Evolutionary conservation across 148 eudicot genomes (phyloP), one percentile per base, ranked within the genome.

Genomic region (Spergularia marina): DNA sequence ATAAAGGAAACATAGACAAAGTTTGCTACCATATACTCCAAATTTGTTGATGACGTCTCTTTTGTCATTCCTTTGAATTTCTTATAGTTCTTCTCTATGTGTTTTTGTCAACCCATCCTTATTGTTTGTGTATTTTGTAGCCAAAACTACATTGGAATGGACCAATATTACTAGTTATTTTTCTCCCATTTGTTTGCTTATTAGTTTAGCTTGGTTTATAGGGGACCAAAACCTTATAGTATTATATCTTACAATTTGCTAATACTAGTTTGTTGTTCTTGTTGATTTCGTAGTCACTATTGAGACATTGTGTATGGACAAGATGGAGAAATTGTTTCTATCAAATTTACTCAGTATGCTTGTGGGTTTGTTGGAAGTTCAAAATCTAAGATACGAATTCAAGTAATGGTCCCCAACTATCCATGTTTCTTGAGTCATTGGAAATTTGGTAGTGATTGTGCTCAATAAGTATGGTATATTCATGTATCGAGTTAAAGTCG

Each of bases 11-110:
- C 86, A 84, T 72, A 2, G 79, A 84, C 83, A 77, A 77, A 70
- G 12, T 39, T 75, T 80, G 84, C 79, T 60, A 78, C 64, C 77
- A 77, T 73, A 81, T 80, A 75, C 54, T 82, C 84, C 82, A 81
- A 75, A 67, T 58, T 9, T 58, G 39, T 63, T 25, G 78, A 74
- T 76, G 72, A 61, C 67, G 61, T 67, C 64, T 79, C 52, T 41
- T 64, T 73, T 78, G 64, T 70, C 44, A n/a, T 7, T 23, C 34
- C 11, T 23, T 57, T 61, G 3, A 16, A 34, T 55, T 12, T 25
- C 62, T 7, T 57, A 47, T 71, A 63, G 64, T 70, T 58, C 53
- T 53, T 41, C 2, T 41, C 44, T 80, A 70, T 68, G 72, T 59
- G 20, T 55, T 18, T 54, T 66, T 18, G 70, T 65, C 21, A 53